Conservation (phyloP, 306 rosid species). For the Adenanthera pavonina region DNA sequence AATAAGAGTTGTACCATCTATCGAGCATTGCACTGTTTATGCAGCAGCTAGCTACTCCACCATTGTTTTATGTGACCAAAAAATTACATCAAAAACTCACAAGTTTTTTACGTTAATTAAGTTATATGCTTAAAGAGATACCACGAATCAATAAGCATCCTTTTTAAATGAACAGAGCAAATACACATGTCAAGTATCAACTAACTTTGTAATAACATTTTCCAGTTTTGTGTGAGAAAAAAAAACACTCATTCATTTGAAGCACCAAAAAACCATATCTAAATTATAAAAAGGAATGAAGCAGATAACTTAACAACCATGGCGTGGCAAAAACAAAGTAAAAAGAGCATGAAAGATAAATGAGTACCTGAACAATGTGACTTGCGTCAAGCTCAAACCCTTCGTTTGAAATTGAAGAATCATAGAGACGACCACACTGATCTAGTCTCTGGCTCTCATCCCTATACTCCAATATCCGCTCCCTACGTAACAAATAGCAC, state of each 20-base stretch:
- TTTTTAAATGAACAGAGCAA: slow-evolving; percentile 7
- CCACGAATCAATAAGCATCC: not conserved
- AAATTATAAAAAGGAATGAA: not conserved
- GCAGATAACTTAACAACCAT: slow-evolving; percentile 21
- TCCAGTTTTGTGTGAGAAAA: slow-evolving; percentile 4
- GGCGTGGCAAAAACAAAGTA: not conserved
- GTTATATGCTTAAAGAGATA: slow-evolving; percentile 8
- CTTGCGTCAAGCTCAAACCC: slow-evolving; percentile 92
- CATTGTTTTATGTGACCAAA: slow-evolving; percentile 14
- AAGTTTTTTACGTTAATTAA: not conserved
- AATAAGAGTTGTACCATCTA: slow-evolving; percentile 2
- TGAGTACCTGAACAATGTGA: slow-evolving; percentile 83
- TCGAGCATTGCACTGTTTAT: slow-evolving; percentile 11
- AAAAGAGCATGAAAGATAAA: not conserved
- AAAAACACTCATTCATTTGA: not conserved
- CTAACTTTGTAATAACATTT: slow-evolving; percentile 18
- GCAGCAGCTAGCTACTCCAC: slow-evolving; percentile 15
- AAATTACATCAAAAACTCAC: slow-evolving; percentile 30
- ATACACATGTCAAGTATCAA: slow-evolving; percentile 16
- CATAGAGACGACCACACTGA: slow-evolving; percentile 93
- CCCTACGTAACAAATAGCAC: slow-evolving; percentile 57
- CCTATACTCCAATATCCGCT: slow-evolving; percentile 78
- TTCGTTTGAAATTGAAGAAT: slow-evolving; percentile 77
- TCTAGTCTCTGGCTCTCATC: slow-evolving; percentile 94
- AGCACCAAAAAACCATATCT: not conserved